These are phyloP conservation scores for Talaromyces marneffei DNA, from an alignment of 2,329 filamentous ascomycete species.

Conservation along the genomic window DNA sequence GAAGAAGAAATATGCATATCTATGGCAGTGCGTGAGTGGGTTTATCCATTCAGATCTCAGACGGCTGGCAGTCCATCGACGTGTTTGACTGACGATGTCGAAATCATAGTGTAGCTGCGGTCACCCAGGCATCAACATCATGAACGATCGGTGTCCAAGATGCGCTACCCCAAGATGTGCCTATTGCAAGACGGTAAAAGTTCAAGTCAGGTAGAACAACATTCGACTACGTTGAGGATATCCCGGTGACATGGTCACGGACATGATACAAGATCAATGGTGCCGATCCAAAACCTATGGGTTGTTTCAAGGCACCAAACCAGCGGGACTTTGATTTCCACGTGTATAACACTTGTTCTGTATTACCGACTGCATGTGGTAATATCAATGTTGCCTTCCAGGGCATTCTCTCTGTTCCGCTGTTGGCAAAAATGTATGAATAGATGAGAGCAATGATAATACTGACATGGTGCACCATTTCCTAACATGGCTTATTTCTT, in stretches of 20 bases:
- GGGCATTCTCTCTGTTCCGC: neutral
- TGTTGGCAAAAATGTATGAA: neutral
- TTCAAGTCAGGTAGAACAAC: neutral
- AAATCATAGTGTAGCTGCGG: neutral
- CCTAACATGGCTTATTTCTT: neutral
- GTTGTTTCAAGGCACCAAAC: neutral
- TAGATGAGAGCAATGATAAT: neutral
- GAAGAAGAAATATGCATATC: neutral
- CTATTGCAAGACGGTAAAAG: neutral
- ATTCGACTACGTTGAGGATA: neutral
- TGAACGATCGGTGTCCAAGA: neutral
- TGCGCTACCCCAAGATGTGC: neutral
- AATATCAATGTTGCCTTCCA: neutral
- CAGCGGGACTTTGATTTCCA: neutral
- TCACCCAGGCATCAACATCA: neutral
- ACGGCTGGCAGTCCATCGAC: neutral
- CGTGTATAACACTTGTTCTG: neutral
- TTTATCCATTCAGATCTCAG: neutral
- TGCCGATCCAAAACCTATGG: neutral
- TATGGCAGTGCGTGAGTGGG: neutral
- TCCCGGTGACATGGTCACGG: neutral
- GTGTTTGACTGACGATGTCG: neutral
- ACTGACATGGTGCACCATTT: neutral
- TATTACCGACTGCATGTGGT: neutral
- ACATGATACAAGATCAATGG: neutral